Conservation (phyloP, 2,329 filamentous ascomycete genomes). For the Ceratocystis variospora region DNA sequence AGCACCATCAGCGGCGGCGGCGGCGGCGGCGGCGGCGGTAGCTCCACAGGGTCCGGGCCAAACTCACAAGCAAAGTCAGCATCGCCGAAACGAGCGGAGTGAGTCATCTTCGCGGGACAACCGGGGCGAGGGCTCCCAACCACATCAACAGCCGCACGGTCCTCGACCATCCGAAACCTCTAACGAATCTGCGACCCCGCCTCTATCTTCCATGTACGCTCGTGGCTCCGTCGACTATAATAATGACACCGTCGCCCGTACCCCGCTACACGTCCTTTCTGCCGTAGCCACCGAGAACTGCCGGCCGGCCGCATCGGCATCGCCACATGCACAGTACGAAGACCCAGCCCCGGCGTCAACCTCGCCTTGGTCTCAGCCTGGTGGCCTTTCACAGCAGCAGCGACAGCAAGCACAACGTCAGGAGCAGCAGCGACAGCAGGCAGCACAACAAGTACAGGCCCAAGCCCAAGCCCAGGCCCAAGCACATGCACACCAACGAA, state of each 20-base stretch:
- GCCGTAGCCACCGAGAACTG: constrained; percentile 10
- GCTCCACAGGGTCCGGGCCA: constrained; percentile 10
- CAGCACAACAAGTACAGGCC: neutral
- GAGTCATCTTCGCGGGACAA: neutral
- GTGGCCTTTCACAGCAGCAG: neutral
- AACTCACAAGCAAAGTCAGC: neutral
- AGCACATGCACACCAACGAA: neutral
- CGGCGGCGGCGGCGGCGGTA: constrained; percentile 16
- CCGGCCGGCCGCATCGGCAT: neutral
- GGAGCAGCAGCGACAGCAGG: neutral
- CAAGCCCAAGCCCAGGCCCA: neutral
- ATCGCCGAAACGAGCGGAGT: neutral
- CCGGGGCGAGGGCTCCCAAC: neutral
- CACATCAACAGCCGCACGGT: constrained; percentile 14
- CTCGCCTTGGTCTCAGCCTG: neutral
- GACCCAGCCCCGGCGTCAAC: neutral
- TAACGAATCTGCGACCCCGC: neutral
- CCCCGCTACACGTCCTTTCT: constrained; percentile 17
- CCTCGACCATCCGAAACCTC: neutral
- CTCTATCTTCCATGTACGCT: neutral
- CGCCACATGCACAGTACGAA: neutral
- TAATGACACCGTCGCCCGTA: neutral
- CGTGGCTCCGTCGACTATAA: neutral
- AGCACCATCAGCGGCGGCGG: neutral
- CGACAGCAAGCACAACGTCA: neutral